Base-by-base conservation (phyloP, 2,329 filamentous ascomycete species). In the Rhynchosporium graminicola region DNA sequence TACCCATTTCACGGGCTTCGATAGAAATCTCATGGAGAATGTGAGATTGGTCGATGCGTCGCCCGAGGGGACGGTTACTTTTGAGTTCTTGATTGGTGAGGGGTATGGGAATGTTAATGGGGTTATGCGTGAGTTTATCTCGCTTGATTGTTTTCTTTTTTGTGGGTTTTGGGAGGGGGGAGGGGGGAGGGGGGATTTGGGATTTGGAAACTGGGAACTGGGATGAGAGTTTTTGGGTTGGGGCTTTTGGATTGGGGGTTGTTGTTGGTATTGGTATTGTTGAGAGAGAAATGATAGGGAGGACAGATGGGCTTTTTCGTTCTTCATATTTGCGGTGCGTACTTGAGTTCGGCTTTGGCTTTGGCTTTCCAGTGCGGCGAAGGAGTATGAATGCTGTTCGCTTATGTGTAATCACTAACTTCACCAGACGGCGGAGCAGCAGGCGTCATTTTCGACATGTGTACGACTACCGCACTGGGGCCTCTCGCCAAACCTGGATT, bases 361-460 rank as follows among this genome's bases (percentile, higher is more conserved):
- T 20, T 20, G 20, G 20, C 20, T 20, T 20, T 20, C 20, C 20
- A 20, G 20, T 20, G 20, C 20, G 20, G 20, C 20, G 9, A 36
- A 10, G 33, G 2, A 36, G 33, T 36, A 1, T 5, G 33, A 5
- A 10, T 36, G 9, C 33, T 36, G 33, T 5, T 36, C 5, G 9
- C 9, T 2, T 1, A 47, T 47, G 6, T 3, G 9, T 40, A 28
- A 31, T 54, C n/a, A 54, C 50, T 40, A 12, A 10, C 12, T 3
- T 36, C 33, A 54, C 7, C 13, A 54, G 50, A 85, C 68, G 82
- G 82, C 26, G 82, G 82, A 6, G 81, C 80, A 2, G 80, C 81
- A 2, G 79, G 80, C 0, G 73, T 82, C 4, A 80, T 84, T 48
- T 83, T 83, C 63, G 84, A 87, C 68, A 80, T 85, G 73, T 77